phyloP scores from a whole-genome alignment of 1,284 basidiomycete species.

The Trametes pubescens region DNA sequence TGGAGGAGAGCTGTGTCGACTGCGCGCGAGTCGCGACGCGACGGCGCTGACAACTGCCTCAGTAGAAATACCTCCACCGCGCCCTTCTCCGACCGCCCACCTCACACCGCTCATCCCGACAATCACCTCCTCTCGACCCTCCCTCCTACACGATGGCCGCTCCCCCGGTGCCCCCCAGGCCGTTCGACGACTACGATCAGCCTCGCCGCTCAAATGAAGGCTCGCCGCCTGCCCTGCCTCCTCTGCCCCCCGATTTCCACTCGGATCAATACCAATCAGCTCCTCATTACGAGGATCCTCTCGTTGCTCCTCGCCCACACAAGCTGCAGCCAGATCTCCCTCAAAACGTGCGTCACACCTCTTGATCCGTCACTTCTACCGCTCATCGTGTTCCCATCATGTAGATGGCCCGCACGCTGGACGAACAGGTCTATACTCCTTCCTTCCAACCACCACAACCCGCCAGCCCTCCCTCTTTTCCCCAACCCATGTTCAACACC shows the following conservation, averaged over 20 bases:
- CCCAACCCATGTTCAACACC: constrained; percentile 31
- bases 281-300: constrained; percentile 64
- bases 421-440: constrained; percentile 35
- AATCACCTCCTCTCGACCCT: background rate
- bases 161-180: constrained; percentile 42
- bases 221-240: constrained; percentile 50
- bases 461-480: constrained; percentile 12
- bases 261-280: constrained; percentile 38
- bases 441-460: constrained; percentile 23
- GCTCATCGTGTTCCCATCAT: constrained; percentile 11
- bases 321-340: constrained; percentile 67
- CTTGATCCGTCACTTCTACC: constrained; percentile 16
- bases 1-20: background rate
- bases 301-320: constrained; percentile 75
- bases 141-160: constrained; percentile 32
- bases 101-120: background rate
- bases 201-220: constrained; percentile 12
- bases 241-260: constrained; percentile 49
- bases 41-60: constrained; percentile 1
- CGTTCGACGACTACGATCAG: constrained; percentile 39
- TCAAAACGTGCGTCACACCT: constrained; percentile 59
- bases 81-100: background rate
- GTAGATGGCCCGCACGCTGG: constrained; percentile 72
- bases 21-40: background rate
- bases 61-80: background rate